These are phyloP conservation scores for Ophiorrhiza pumila DNA, from an alignment of 257 asterid species.

Conservation along the genomic window DNA sequence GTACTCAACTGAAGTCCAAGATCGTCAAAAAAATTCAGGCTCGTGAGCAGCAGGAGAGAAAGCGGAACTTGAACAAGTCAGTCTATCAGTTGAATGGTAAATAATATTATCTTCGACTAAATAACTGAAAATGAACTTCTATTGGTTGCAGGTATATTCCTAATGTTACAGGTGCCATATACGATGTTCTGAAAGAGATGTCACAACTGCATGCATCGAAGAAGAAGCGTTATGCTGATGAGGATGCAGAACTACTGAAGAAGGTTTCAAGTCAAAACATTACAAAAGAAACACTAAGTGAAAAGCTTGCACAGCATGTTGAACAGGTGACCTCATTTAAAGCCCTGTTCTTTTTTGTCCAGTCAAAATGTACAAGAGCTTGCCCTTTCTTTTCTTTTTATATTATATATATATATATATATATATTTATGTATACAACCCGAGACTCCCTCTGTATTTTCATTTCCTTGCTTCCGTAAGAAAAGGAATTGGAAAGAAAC, in stretches of 20 bases:
- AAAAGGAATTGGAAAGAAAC: no score
- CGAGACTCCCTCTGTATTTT: no score
- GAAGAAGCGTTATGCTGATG: slow-evolving; percentile 49
- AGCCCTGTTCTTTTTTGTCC: neutral
- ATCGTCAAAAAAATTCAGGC: slow-evolving; percentile 87
- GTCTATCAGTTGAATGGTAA: slow-evolving; percentile 26
- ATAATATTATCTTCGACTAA: slow-evolving; percentile 14
- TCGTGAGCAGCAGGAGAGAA: slow-evolving; percentile 97
- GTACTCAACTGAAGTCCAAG: slow-evolving; percentile 74
- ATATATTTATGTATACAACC: no score
- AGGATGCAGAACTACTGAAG: slow-evolving; percentile 65
- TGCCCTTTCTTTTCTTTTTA: neutral
- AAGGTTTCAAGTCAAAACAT: slow-evolving; percentile 49
- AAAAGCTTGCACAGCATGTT: slow-evolving; percentile 82
- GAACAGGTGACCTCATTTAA: slow-evolving; percentile 49
- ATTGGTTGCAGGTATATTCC: slow-evolving; percentile 68
- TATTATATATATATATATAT: no score
- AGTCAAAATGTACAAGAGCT: neutral
- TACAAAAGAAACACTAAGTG: slow-evolving; percentile 57
- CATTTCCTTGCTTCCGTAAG: neutral
- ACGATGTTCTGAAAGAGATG: slow-evolving; percentile 63
- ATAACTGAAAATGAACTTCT: slow-evolving; percentile 19
- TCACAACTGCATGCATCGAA: slow-evolving; percentile 50
- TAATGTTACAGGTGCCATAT: slow-evolving; percentile 64
- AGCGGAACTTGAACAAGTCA: slow-evolving; percentile 78